Evolutionary conservation across 202 grass and related monocot species (phyloP), one percentile per base, ranked within the genome.

Genomic region (Panicum virgatum): DNA sequence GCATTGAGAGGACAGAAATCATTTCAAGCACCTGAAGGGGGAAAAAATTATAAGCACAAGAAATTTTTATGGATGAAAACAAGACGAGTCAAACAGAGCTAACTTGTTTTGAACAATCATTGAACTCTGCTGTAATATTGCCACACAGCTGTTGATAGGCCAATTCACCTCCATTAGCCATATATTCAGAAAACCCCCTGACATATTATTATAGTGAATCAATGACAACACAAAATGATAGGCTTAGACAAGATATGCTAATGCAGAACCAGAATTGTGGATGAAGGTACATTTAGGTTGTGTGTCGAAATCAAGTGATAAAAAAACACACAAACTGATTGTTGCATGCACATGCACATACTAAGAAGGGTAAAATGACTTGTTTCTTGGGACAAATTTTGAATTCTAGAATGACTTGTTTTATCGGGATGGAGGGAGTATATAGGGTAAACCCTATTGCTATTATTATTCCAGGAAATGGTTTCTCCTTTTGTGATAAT

Each of bases 21-120:
- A 89, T 90, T 83, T 98, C 96, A 65, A 98, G 80, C 83, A 98
- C 89, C 90, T 98, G 80, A 37, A 84, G 25, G 78, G 25, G 82
- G 20, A 30, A 62, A 80, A 65, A 67, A 50, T 38, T 38, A 64
- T 82, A 71, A 81, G 43, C 45, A 39, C 39, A 2, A 12, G 48
- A 76, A 14, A 46, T 77, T 72, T 83, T 22, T 20, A 42, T 12
- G 15, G 25, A 85, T 23, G 84, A 57, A 30, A 65, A 47, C 66
- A 23, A 32, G 36, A 51, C 22, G 13, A 58, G 50, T 42, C 12
- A 23, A 22, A 61, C 36, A 50, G 9, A 61, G 23, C 48, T 76
- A 85, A 98, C 96, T 75, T 96, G 85, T 93, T 93, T 98, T 51
- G 92, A 98, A 83, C 92, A 98, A 80, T 95, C 92, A 83, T 93